phyloP scores from a whole-genome alignment of 257 asterid species.

The Fraxinus quadrangulata region DNA sequence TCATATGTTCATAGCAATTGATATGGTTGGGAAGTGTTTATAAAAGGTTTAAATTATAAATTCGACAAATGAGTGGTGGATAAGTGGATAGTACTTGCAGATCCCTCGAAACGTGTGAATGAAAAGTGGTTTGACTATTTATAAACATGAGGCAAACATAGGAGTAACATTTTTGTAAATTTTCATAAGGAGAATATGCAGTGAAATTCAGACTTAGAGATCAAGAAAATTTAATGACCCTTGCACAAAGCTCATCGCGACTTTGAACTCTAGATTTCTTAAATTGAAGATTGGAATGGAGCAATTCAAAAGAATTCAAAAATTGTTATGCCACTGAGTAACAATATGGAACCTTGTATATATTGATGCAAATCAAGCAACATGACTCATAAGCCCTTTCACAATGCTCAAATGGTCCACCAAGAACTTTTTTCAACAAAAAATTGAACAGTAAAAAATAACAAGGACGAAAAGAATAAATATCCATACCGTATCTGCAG shows the following conservation, averaged over 20 bases:
- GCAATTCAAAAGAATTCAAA: not conserved
- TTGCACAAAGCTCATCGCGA: not conserved
- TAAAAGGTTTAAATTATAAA: too few species aligned
- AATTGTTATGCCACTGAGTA: not conserved
- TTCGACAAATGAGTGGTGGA: too few species aligned
- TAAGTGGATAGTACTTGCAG: too few species aligned
- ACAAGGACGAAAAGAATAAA: conserved; percentile 12
- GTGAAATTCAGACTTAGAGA: not conserved
- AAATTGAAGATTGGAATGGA: not conserved
- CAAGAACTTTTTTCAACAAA: not conserved
- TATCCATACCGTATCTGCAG: conserved; percentile 85
- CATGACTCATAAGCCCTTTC: not conserved
- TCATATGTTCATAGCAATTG: not conserved
- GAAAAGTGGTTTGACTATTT: too few species aligned
- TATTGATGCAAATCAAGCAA: conserved; percentile 3
- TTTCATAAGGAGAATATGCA: not conserved
- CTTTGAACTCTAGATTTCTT: not conserved
- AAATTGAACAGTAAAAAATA: not conserved
- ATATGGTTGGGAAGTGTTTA: too few species aligned
- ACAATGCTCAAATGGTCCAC: not conserved
- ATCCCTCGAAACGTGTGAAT: too few species aligned
- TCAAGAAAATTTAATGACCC: not conserved
- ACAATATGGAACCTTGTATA: not conserved
- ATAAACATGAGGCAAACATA: too few species aligned
- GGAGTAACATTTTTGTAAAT: not conserved